These are phyloP conservation scores for Peronospora farinosa DNA, from an alignment of 352 stramenopile species.

Conservation along the genomic window DNA sequence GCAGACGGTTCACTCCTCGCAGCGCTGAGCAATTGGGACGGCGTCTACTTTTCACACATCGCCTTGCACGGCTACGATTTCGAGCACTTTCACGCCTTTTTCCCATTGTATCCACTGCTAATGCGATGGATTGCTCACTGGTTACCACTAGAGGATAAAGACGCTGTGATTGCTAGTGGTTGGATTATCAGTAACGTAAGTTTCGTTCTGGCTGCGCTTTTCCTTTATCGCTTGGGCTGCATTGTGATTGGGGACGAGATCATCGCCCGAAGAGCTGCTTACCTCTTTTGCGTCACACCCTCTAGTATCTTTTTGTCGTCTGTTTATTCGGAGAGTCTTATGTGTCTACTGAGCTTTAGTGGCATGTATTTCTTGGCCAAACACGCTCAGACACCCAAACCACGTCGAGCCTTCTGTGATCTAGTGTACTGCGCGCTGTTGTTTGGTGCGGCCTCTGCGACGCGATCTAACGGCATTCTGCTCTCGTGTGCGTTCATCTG, in stretches of 20 bases:
- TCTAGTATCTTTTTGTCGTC: conserved; percentile 82
- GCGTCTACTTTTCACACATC: conserved; percentile 76
- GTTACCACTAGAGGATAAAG: conserved; percentile 16
- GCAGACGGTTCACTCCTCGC: conserved; percentile 25
- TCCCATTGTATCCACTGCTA: conserved; percentile 69
- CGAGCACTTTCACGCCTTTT: conserved; percentile 83
- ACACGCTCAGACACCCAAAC: conserved; percentile 9
- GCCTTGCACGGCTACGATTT: conserved; percentile 72
- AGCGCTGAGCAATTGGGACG: conserved; percentile 77
- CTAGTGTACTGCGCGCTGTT: conserved; percentile 38
- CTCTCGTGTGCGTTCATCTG: conserved; percentile 56
- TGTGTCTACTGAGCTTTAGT: conserved; percentile 72
- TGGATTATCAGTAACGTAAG: conserved; percentile 69
- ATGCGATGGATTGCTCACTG: conserved; percentile 27
- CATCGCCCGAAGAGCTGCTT: conserved; percentile 51
- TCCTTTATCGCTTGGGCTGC: conserved; percentile 59
- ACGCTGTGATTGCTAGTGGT: conserved; percentile 35
- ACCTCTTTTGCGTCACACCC: conserved; percentile 68
- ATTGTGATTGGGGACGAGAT: conserved; percentile 51
- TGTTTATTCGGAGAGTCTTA: conserved; percentile 78
- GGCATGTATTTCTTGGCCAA: conserved; percentile 63
- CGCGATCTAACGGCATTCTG: conserved; percentile 70
- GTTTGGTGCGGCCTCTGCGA: conserved; percentile 62
- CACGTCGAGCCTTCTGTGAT: conserved; percentile 22
- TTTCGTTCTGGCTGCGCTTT: conserved; percentile 64